Base-by-base conservation (phyloP, 2,329 filamentous ascomycete species). In the Pseudogymnoascus sp. region DNA sequence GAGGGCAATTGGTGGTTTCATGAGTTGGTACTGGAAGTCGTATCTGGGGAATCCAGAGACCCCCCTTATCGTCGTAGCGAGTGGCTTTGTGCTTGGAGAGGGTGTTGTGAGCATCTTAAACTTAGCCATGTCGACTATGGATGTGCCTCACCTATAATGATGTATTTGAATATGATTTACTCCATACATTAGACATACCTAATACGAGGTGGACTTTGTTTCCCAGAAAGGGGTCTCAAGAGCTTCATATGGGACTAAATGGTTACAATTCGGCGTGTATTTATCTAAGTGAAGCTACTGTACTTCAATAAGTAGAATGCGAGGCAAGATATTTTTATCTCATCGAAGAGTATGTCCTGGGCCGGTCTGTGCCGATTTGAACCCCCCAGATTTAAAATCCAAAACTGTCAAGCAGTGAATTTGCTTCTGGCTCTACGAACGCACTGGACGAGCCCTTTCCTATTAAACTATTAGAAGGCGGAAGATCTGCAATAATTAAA, bases 61-160 rank as follows among this genome's bases (percentile, higher is more conserved):
- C 4, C 88, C 87, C 0, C 83, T 97, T 62, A 92, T 97, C 68
- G 88, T 97, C n/a, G 78, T 97, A 40, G 93, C 95, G 0, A 88
- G 84, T 64, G 95, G 95, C 0, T 85, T 97, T 66, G 97, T 99
- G 67, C 79, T 99, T 6, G 92, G 93, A 0, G 93, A 97, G 74
- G 93, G 93, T 0, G 85, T 97, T 67, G 79, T 96, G 67, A 97
- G 93, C 72, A 96, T 99, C 70, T 82, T 95, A 25, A 97, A 97
- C 73, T 76, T 99, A 63, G 77, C 89, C 7, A 78, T 99, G 71
- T 91, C 96, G 63, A 93, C 89, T 73, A 79, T 87, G 8, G 77
- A 81, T 3, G 89, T 96, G 63, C 89, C 91, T 60, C 91, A 95
- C 80, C 77, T 91, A 64, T 72, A 69, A 56, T 60, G 8, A 62